These are phyloP conservation scores for Ophiocordyceps sinensis DNA, from an alignment of 2,329 filamentous ascomycete species.

Conservation along the genomic window DNA sequence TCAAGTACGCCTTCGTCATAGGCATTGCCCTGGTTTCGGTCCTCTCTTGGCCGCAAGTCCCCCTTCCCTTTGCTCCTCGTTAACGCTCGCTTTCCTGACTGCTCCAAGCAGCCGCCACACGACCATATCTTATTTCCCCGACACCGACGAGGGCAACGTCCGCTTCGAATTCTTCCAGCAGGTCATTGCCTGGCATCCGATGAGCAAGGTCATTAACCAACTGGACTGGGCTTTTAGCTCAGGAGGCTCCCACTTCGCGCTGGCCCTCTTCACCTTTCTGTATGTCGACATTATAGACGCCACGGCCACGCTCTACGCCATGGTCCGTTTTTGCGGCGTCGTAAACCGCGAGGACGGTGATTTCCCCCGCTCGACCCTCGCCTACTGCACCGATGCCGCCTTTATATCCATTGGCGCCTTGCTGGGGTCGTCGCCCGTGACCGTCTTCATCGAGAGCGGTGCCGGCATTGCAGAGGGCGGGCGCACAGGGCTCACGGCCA, in stretches of 20 bases:
- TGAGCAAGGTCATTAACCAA: constrained; percentile 44
- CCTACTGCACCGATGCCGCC: constrained; percentile 58
- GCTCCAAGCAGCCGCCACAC: constrained; percentile 39
- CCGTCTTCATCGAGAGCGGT: constrained; percentile 62
- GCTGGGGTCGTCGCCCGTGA: constrained; percentile 56
- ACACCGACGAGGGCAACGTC: constrained; percentile 46
- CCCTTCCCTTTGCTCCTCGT: background rate
- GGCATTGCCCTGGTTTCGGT: constrained; percentile 60
- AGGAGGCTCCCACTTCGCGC: constrained; percentile 46
- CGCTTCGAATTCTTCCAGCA: constrained; percentile 61
- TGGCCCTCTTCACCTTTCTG: constrained; percentile 63
- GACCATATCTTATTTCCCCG: constrained; percentile 57
- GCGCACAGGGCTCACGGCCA: constrained; percentile 56
- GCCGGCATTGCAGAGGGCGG: constrained; percentile 65
- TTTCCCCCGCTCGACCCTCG: constrained; percentile 72
- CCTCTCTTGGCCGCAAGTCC: constrained; percentile 56
- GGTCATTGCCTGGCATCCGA: constrained; percentile 58
- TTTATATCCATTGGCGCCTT: constrained; percentile 59
- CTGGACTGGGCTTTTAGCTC: constrained; percentile 50
- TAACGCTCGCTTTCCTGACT: background rate
- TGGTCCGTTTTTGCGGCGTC: constrained; percentile 56
- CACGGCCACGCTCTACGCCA: constrained; percentile 67
- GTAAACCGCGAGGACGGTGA: constrained; percentile 54
- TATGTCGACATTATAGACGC: constrained; percentile 71
- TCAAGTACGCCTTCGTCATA: constrained; percentile 62